Evolutionary conservation across 768 basidiomycete species (phyloP), one percentile per base, ranked within the genome.

Genomic region (Russula olivacea): DNA sequence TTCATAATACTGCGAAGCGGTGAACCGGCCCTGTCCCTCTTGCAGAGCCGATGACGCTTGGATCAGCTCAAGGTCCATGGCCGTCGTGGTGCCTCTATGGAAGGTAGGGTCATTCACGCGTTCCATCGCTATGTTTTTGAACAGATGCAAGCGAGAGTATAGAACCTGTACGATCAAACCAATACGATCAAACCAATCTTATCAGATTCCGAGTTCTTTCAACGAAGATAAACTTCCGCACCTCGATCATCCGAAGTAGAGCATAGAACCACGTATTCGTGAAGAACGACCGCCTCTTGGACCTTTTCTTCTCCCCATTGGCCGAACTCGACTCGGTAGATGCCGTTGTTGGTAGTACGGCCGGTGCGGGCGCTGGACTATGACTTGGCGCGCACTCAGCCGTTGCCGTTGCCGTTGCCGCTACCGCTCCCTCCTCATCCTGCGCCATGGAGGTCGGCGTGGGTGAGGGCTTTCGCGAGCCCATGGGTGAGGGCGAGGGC

Each of bases 221-320:
- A 45, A 45, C n/a, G 9, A 3, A 30, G 21, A 32, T 2, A 38
- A 9, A 14, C 17, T 17, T 12, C 72, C 86, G 53, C 62, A 93
- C 96, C 85, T 98, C 89, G 47, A 98, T 73, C 54, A 95, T 77
- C 38, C 96, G 84, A 69, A 98, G 74, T 25, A 98, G 75, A 11
- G 84, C 83, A 76, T 98, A 99, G 70, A 92, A 92, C 25, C 85
- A 80, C 21, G 91, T 93, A 74, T 97, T 98, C 63, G 87, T 85
- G 75, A 92, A 98, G 75, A 98, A 93, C 40, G 85, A 76, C 59
- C 81, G 80, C 55, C 81, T 79, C 61, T 83, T 72, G 0, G 74
- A 72, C 0, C 66, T 63, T 21, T 73, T 71, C 56, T 73, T 72
- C n/a, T 72, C 72, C 2, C 45, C 30, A 28, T 12, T 23, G 2